These are phyloP conservation scores for Calonectria pteridis DNA, from an alignment of 2,329 filamentous ascomycete genomes.

Conservation along the genomic window DNA sequence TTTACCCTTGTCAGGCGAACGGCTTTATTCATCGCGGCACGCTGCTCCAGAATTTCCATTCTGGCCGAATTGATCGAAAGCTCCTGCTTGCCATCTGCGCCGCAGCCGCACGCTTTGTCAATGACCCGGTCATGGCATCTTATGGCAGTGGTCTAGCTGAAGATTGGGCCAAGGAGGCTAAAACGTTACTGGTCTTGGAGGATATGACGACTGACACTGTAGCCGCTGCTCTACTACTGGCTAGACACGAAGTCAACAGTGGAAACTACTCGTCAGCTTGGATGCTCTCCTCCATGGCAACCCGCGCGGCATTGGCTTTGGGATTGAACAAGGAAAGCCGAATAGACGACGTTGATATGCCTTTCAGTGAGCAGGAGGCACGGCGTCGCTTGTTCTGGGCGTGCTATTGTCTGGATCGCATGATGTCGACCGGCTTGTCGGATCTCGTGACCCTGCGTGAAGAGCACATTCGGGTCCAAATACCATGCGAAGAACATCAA, in stretches of 20 bases:
- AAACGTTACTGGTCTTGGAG: constrained; percentile 8
- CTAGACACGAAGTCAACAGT: constrained; percentile 13
- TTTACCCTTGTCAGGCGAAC: constrained; percentile 16
- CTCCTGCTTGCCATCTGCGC: constrained; percentile 12
- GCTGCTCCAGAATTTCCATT: constrained; percentile 10
- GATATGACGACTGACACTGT: constrained; percentile 15
- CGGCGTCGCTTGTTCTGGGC: constrained; percentile 16
- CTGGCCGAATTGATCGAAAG: constrained; percentile 4
- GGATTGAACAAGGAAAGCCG: constrained; percentile 1
- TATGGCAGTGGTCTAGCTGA: neutral
- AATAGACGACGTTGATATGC: neutral
- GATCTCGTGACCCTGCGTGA: neutral
- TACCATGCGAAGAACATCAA: constrained; percentile 19
- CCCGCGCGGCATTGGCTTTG: constrained; percentile 6
- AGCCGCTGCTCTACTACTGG: constrained; percentile 7
- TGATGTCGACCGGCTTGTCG: constrained; percentile 15
- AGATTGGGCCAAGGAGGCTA: constrained; percentile 16
- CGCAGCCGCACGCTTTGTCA: neutral
- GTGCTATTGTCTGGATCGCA: constrained; percentile 20
- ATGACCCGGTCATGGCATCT: neutral
- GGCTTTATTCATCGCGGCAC: constrained; percentile 13
- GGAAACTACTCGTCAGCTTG: constrained; percentile 16
- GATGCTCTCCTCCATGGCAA: constrained; percentile 19
- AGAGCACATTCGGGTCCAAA: constrained; percentile 14
- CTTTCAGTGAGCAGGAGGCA: constrained; percentile 11